A percentile compares a stretch with the other conserved stretches of the same genome.
Evolutionary conservation across 805 yeast genomes (phyloP).

Genomic region (Ogataea parapolymorpha): DNA sequence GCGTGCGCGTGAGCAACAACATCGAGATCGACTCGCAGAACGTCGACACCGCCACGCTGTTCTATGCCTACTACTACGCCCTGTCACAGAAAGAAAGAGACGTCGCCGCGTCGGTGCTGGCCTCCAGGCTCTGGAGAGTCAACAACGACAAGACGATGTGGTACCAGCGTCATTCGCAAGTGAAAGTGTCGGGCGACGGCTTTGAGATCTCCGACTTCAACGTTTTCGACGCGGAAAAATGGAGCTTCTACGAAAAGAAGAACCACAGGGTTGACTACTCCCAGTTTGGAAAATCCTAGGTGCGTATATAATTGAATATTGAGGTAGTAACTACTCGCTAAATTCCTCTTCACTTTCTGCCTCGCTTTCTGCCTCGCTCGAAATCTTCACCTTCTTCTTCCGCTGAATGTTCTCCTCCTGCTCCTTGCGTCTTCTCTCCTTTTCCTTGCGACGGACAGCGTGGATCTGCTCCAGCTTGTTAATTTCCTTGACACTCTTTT

Average conservation of each 20-base stretch:
- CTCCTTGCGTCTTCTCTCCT: conserved; percentile 67
- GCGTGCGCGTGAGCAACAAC: conserved; percentile 22
- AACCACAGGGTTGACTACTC: conserved; percentile 39
- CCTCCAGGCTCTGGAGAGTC: conserved; percentile 39
- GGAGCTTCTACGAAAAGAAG: conserved; percentile 41
- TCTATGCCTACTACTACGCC: conserved; percentile 43
- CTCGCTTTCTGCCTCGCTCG: conserved; percentile 33
- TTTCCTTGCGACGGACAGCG: conserved; percentile 54
- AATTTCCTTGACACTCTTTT: conserved; percentile 61
- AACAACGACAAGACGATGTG: conserved; percentile 28
- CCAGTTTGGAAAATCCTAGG: conserved; percentile 12
- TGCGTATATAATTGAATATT: background rate
- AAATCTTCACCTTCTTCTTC: conserved; percentile 71
- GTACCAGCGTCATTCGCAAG: conserved; percentile 37
- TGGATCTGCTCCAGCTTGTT: conserved; percentile 65
- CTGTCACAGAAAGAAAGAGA: conserved; percentile 40
- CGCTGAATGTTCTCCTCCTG: conserved; percentile 77
- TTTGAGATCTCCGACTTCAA: conserved; percentile 43
- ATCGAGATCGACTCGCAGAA: conserved; percentile 27
- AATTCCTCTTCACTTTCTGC: conserved; percentile 28
- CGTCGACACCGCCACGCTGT: conserved; percentile 36
- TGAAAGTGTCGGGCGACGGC: conserved; percentile 36
- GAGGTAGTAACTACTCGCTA: conserved; percentile 7
- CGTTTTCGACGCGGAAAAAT: conserved; percentile 41
- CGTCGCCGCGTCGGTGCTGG: conserved; percentile 33